A percentile compares a stretch with the other conserved stretches of the same genome.
Conservation (phyloP, 2,329 filamentous ascomycete genomes). For the Xylariaceae sp. region DNA sequence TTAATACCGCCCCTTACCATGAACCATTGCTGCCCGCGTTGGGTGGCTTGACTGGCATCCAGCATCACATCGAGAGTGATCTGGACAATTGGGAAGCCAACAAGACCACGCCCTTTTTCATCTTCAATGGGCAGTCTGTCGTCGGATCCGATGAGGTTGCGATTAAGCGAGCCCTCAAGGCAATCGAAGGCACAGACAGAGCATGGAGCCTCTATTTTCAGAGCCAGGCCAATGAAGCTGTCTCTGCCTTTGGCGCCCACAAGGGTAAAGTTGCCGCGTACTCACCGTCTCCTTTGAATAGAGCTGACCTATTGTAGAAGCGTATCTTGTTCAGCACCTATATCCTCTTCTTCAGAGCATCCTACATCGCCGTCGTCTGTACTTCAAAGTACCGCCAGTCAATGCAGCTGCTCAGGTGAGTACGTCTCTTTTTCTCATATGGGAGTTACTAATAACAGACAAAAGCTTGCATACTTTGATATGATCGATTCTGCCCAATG, state of each 20-base stretch:
- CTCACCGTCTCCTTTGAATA: background rate
- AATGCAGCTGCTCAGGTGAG: slow-evolving; percentile 79
- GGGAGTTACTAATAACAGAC: slow-evolving; percentile 23
- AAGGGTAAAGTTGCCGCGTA: slow-evolving; percentile 51
- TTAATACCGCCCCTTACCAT: slow-evolving; percentile 63
- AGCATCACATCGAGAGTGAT: slow-evolving; percentile 68
- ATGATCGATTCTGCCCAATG: slow-evolving; percentile 61
- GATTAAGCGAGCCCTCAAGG: slow-evolving; percentile 57
- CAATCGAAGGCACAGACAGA: slow-evolving; percentile 65
- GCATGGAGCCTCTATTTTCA: slow-evolving; percentile 87
- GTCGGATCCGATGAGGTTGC: slow-evolving; percentile 68
- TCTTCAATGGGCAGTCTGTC: slow-evolving; percentile 85
- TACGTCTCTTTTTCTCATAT: slow-evolving; percentile 10
- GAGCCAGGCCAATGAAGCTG: slow-evolving; percentile 72
- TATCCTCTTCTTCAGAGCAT: slow-evolving; percentile 73
- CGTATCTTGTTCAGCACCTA: slow-evolving; percentile 65
- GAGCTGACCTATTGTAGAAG: slow-evolving; percentile 46
- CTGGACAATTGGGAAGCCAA: slow-evolving; percentile 65
- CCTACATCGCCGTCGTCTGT: slow-evolving; percentile 61
- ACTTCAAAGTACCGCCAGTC: slow-evolving; percentile 81
- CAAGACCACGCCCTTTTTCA: slow-evolving; percentile 73
- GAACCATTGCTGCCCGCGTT: slow-evolving; percentile 88
- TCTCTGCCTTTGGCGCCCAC: slow-evolving; percentile 73
- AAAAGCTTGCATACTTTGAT: slow-evolving; percentile 72
- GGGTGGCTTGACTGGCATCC: slow-evolving; percentile 79